Conservation (phyloP, 345 rosid genomes). For the Eucalyptus pumila region DNA sequence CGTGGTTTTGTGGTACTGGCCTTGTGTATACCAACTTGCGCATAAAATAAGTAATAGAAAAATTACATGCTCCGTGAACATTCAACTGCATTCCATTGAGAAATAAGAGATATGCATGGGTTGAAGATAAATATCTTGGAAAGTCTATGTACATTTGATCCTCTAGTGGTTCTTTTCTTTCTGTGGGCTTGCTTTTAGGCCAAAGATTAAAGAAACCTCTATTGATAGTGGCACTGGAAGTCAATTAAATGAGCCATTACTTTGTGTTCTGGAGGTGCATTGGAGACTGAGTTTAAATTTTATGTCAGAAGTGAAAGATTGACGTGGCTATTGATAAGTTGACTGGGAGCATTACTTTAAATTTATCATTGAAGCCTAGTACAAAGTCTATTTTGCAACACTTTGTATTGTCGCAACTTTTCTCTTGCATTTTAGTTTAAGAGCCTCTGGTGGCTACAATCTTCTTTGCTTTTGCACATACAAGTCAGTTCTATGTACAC, state of each 20-base stretch:
- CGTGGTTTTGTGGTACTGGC: neutral
- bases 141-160: neutral
- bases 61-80: neutral
- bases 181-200: neutral
- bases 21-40: neutral
- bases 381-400: neutral
- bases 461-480: neutral
- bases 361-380: neutral
- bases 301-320: neutral
- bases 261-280: neutral
- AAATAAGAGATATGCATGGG: neutral
- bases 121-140: neutral
- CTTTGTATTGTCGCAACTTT: neutral
- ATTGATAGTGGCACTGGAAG: neutral
- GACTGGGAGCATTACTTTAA: neutral
- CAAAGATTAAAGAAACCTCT: neutral
- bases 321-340: neutral
- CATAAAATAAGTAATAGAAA: neutral
- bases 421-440: neutral
- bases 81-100: neutral
- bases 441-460: neutral
- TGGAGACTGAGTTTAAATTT: neutral
- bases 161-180: neutral
- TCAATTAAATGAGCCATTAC: neutral
- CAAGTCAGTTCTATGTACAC: neutral